Base-by-base conservation (phyloP, 345 rosid species). In the Populus davidiana region DNA sequence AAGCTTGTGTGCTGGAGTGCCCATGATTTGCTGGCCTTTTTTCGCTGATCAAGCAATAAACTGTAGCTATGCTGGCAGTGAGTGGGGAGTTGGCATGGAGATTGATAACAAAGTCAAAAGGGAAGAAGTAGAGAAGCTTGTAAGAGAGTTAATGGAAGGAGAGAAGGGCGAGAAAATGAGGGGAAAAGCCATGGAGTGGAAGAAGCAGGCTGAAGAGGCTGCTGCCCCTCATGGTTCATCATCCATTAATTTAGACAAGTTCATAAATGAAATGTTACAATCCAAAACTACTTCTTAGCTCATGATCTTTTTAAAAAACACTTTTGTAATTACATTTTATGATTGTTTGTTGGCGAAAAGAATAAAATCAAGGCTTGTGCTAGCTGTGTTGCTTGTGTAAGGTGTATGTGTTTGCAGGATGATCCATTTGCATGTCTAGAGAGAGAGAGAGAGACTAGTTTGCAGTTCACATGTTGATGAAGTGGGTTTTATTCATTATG, bases 81-180 rank as follows among this genome's bases (percentile, higher is more conserved):
- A 69, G 16, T 69, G 72, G 72, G 56, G 72, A 68, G 8, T 69
- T 69, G 72, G 72, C 21, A 23, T 69, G 72, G 72, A 69, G 72
- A 14, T 69, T 4, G 72, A 25, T 16, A 69, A 25, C 47, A 16
- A 69, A 43, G 72, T 43, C 21, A 25, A 6, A 9, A 69, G 36
- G 18, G 56, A 43, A 2, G 72, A 44, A n/a, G 31, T 43, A 13
- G 56, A 23, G 31, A 69, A 2, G n/a, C 72, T 25, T 25, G 52
- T 69, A 3, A 69, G 14, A 13, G 10, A 69, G 21, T 25, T 69
- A 44, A 44, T 69, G 56, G 54, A 23, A 43, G 72, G 56, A 43
- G 59, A 44, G 18, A 4, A 43, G 35, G 21, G 72, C 6, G 0
- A 25, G 49, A 25, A 69, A 44, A 38, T 25, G 56, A 69, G 21